phyloP scores from a whole-genome alignment of 345 rosid species.

The Populus nigra region DNA sequence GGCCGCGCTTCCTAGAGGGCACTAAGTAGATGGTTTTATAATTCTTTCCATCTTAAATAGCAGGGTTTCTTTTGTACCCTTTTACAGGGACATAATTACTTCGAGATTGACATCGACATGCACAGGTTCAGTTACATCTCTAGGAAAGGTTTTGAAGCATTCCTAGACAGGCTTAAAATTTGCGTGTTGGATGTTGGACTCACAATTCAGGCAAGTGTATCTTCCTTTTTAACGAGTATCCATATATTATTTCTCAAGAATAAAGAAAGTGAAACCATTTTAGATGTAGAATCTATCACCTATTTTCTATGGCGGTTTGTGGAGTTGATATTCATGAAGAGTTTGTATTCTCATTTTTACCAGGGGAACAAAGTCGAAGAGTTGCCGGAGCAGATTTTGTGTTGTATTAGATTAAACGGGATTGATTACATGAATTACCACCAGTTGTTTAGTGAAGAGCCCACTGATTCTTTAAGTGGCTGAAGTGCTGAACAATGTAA shows the following conservation, averaged over 20 bases:
- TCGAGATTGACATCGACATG: slow-evolving; percentile 93
- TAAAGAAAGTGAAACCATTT: neutral
- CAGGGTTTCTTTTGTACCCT: neutral
- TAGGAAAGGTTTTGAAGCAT: slow-evolving; percentile 91
- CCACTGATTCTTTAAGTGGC: slow-evolving; percentile 23
- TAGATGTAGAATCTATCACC: neutral
- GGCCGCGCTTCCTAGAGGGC: too few species aligned
- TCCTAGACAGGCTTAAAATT: slow-evolving; percentile 75
- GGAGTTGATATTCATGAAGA: slow-evolving; percentile 6
- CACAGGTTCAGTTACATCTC: slow-evolving; percentile 96
- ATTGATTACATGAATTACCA: slow-evolving; percentile 72
- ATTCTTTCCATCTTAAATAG: neutral
- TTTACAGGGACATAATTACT: slow-evolving; percentile 80
- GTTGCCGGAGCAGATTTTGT: slow-evolving; percentile 87
- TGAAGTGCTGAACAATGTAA: slow-evolving; percentile 24
- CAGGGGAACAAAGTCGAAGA: slow-evolving; percentile 95
- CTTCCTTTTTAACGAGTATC: neutral
- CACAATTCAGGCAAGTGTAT: slow-evolving; percentile 70
- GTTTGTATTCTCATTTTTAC: slow-evolving; percentile 2
- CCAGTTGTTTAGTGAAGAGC: slow-evolving; percentile 48
- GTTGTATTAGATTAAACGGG: slow-evolving; percentile 73
- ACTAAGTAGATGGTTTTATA: neutral
- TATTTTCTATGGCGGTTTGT: neutral
- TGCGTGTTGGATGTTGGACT: slow-evolving; percentile 89
- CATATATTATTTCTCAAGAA: neutral